A percentile compares a stretch with the other conserved stretches of the same genome.
Evolutionary conservation across 768 basidiomycete species (phyloP).

Genomic region (Mycena olivaceomarginata): DNA sequence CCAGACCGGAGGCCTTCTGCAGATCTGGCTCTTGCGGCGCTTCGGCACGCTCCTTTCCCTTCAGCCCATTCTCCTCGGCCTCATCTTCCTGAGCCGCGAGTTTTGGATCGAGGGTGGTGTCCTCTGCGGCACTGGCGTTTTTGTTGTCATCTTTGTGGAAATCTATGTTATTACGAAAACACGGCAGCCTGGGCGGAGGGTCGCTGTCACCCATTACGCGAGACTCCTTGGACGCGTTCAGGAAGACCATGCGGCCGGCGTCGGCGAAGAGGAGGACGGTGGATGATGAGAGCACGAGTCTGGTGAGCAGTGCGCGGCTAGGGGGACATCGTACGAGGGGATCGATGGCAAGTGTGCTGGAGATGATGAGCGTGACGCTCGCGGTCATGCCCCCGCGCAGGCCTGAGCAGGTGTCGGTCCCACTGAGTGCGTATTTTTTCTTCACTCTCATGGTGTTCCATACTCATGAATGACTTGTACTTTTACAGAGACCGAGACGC

Average conservation of each 20-base stretch:
- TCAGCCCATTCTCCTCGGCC: conserved; percentile 85
- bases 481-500: conserved; percentile 78
- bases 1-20: conserved; percentile 84
- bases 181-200: conserved; percentile 65
- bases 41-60: conserved; percentile 82
- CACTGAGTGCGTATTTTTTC: conserved; percentile 75
- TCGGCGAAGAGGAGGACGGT: conserved; percentile 52
- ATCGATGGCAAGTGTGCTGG: conserved; percentile 88
- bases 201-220: conserved; percentile 74
- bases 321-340: conserved; percentile 71
- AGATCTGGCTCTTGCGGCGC: conserved; percentile 85
- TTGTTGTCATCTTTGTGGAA: conserved; percentile 78
- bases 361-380: conserved; percentile 89
- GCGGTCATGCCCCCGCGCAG: conserved; percentile 82
- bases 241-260: conserved; percentile 62
- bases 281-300: conserved; percentile 72
- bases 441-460: conserved; percentile 9
- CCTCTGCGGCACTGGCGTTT: conserved; percentile 72
- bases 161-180: conserved; percentile 71
- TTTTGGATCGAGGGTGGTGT: conserved; percentile 86
- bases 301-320: conserved; percentile 61
- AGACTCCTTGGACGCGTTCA: conserved; percentile 76
- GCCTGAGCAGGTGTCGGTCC: conserved; percentile 74
- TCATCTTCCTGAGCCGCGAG: conserved; percentile 79
- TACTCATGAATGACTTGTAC: conserved; percentile 27